Conservation (phyloP, 129 eudicot species). For the Ambrosia trifida region DNA sequence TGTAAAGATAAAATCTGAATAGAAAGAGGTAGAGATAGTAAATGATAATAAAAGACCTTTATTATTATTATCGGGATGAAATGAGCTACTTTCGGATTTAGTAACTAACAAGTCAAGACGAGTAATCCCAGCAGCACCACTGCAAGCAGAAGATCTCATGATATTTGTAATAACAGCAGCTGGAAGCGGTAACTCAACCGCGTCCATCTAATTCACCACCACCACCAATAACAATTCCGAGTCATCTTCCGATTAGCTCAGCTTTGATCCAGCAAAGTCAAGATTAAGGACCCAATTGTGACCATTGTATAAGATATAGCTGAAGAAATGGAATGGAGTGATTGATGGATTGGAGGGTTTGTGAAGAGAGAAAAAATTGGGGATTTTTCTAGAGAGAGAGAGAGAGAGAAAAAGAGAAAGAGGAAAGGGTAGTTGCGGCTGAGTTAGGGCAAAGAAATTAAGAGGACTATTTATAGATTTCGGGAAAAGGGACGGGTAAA, state of each 20-base stretch:
- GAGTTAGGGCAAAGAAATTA: conserved; percentile 66
- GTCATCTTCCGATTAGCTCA: conserved; percentile 13
- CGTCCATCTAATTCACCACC: conserved; percentile 47
- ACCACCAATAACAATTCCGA: conserved; percentile 24
- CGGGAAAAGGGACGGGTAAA: conserved; percentile 60
- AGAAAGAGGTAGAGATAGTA: not conserved
- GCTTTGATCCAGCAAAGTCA: conserved; percentile 14
- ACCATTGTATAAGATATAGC: conserved; percentile 22
- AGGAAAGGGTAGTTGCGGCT: conserved; percentile 61
- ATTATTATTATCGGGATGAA: conserved; percentile 28
- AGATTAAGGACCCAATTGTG: conserved; percentile 21
- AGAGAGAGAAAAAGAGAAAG: conserved; percentile 16
- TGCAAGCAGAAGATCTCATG: conserved; percentile 86
- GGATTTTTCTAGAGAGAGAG: conserved; percentile 4
- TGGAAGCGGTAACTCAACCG: conserved; percentile 53
- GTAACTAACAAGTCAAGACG: conserved; percentile 36
- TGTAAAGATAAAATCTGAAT: not conserved
- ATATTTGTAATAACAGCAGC: conserved; percentile 50
- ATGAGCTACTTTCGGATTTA: conserved; percentile 36
- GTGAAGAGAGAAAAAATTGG: conserved; percentile 15
- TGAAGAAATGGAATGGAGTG: not conserved
- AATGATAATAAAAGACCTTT: conserved; percentile 47
- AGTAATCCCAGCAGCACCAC: conserved; percentile 52
- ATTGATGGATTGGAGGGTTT: conserved; percentile 15
- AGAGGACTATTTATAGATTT: conserved; percentile 82